A percentile compares a stretch with the other conserved stretches of the same genome.
These are phyloP conservation scores for Microdochium trichocladiopsis DNA, from an alignment of 2,329 filamentous ascomycete species.

Conservation along the genomic window DNA sequence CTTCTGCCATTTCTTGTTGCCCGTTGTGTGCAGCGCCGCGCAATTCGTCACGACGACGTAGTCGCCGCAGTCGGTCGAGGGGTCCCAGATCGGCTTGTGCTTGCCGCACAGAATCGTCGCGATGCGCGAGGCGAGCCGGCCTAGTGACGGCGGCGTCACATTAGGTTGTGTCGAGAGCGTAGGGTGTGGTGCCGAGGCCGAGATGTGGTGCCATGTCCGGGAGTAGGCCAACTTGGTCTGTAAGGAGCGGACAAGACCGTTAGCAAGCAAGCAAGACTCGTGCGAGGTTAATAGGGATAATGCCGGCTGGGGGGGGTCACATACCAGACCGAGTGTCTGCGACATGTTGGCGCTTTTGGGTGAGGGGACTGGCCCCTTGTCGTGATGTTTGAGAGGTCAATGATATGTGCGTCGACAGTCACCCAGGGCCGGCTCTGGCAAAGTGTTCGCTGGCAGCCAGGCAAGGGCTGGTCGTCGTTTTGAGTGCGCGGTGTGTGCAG, in stretches of 20 bases:
- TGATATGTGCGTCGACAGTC: not conserved
- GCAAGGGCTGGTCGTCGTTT: not conserved
- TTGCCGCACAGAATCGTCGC: slow-evolving; percentile 92
- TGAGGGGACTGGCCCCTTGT: slow-evolving; percentile 21
- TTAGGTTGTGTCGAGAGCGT: slow-evolving; percentile 49
- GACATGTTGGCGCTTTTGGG: slow-evolving; percentile 53
- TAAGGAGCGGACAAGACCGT: slow-evolving; percentile 1
- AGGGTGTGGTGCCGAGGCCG: slow-evolving; percentile 59
- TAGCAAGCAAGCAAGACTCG: not conserved
- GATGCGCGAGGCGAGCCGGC: slow-evolving; percentile 82
- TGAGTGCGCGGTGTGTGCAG: not conserved
- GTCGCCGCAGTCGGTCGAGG: slow-evolving; percentile 96
- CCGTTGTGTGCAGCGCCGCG: slow-evolving; percentile 78
- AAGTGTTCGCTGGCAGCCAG: too few relatives aligned
- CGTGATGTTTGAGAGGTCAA: slow-evolving; percentile 1
- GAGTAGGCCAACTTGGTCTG: slow-evolving; percentile 96
- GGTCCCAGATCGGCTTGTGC: slow-evolving; percentile 97
- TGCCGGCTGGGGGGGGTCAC: slow-evolving; percentile 15
- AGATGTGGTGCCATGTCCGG: slow-evolving; percentile 86
- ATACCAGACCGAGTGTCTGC: slow-evolving; percentile 70
- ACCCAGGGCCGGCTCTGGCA: too few relatives aligned
- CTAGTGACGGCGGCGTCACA: slow-evolving; percentile 69
- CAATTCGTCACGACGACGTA: slow-evolving; percentile 95
- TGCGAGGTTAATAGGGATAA: slow-evolving; percentile 1
- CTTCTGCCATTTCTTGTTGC: slow-evolving; percentile 90